Percentiles rank a stretch among this genome's conserved stretches.
Conservation (phyloP, 2,329 filamentous ascomycete species). For the Exutisphaerella laricina region DNA sequence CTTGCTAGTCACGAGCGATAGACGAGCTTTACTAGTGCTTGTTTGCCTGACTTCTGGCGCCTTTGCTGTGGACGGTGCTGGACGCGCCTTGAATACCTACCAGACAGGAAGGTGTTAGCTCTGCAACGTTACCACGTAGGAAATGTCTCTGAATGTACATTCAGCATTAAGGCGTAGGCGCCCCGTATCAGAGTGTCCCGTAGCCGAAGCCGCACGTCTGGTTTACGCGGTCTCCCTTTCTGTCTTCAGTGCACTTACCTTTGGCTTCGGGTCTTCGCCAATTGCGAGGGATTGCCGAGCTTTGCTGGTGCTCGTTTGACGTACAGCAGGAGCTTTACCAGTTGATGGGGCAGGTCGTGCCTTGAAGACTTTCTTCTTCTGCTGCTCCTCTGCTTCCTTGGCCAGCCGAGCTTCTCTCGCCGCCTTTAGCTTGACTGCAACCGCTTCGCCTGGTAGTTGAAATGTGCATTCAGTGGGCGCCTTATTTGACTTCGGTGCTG, state of each 20-base stretch:
- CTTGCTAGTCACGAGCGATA: slow-evolving; percentile 32
- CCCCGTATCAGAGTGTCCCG: too few species aligned
- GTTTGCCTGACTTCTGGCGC: slow-evolving; percentile 41
- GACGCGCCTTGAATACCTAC: slow-evolving; percentile 47
- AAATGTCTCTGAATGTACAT: too few species aligned
- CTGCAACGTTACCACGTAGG: too few species aligned
- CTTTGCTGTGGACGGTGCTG: slow-evolving; percentile 33
- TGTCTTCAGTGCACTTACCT: too few species aligned
- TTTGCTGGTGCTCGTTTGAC: slow-evolving; percentile 44
- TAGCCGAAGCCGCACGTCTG: too few species aligned
- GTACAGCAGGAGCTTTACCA: slow-evolving; percentile 30
- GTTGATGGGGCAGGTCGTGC: slow-evolving; percentile 40
- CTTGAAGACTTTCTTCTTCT: slow-evolving; percentile 42
- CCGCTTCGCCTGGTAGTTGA: slow-evolving; percentile 48
- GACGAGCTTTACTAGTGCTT: slow-evolving; percentile 41
- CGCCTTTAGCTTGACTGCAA: slow-evolving; percentile 50
- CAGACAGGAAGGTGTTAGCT: too few species aligned
- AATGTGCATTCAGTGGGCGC: slow-evolving; percentile 48
- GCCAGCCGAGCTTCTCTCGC: slow-evolving; percentile 45
- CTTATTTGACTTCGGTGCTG: slow-evolving; percentile 46
- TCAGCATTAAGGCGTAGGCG: too few species aligned
- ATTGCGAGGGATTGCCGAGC: slow-evolving; percentile 38
- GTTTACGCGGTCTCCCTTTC: too few species aligned
- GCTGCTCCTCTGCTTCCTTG: slow-evolving; percentile 36
- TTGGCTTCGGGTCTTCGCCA: slow-evolving; percentile 28